Conservation (phyloP, 1,284 basidiomycete species). For the Apiotrichum laibachii region DNA sequence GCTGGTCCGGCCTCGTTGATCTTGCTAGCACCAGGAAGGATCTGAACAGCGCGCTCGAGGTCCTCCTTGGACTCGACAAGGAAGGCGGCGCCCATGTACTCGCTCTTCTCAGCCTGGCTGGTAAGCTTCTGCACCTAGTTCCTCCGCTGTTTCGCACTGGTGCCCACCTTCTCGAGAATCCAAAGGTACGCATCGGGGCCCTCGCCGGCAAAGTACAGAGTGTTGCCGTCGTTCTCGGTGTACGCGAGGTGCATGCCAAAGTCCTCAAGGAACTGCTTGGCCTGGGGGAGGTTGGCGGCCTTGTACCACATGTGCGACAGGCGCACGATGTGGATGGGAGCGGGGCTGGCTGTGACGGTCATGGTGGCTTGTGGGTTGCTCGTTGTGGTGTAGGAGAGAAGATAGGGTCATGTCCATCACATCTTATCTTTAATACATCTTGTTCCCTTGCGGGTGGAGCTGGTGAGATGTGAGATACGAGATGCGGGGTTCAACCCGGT, state of each 20-base stretch:
- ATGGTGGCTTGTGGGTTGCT: not conserved
- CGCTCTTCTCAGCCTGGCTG: conserved; percentile 6
- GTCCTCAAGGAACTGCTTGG: conserved; percentile 26
- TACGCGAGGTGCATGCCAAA: conserved; percentile 24
- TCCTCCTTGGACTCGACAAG: conserved; percentile 22
- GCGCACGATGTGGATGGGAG: conserved; percentile 21
- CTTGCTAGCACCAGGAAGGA: conserved; percentile 17
- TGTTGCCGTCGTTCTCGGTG: conserved; percentile 15
- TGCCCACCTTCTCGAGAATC: conserved; percentile 18
- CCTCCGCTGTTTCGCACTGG: no score
- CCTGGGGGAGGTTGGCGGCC: conserved; percentile 19
- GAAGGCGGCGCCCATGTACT: conserved; percentile 15
- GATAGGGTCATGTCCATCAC: not conserved
- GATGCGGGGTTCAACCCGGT: no score
- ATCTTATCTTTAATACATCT: no score
- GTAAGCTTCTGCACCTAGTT: no score
- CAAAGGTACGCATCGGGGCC: conserved; percentile 25
- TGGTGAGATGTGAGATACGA: no score
- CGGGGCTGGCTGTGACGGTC: conserved; percentile 10
- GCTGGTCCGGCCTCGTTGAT: conserved; percentile 20
- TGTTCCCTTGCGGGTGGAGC: no score
- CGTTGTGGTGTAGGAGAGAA: not conserved
- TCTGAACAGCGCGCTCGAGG: conserved; percentile 20
- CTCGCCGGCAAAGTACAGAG: conserved; percentile 23
- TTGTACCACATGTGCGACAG: conserved; percentile 29